phyloP scores from a whole-genome alignment of 148 eudicot species.

The Fallopia convolvulus region DNA sequence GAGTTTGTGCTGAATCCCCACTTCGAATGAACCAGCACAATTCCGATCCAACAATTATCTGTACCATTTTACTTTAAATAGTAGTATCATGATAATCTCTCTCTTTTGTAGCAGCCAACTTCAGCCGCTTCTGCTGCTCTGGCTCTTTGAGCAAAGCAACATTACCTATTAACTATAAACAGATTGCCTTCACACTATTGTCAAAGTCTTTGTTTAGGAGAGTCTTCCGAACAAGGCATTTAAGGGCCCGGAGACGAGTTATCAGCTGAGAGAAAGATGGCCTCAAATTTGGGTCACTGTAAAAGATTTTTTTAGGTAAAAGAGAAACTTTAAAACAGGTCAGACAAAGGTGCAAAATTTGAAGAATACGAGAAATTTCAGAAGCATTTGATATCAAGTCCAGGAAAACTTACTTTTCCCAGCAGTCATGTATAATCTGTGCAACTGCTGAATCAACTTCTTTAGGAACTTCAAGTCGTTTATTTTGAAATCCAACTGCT shows the following conservation, averaged over 20 bases:
- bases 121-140: constrained; percentile 32
- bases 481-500: constrained; percentile 88
- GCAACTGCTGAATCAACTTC: constrained; percentile 60
- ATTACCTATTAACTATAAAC: constrained; percentile 24
- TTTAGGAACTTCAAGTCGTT: constrained; percentile 67
- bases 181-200: constrained; percentile 11
- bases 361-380: neutral
- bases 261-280: constrained; percentile 86
- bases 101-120: constrained; percentile 20
- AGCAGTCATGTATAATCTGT: constrained; percentile 75
- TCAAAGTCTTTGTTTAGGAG: constrained; percentile 11
- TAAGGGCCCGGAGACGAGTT: constrained; percentile 57
- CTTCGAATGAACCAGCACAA: constrained; percentile 82
- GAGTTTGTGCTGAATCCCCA: constrained; percentile 38
- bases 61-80: constrained; percentile 24
- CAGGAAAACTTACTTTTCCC: constrained; percentile 62
- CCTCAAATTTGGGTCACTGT: constrained; percentile 63
- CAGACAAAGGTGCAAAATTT: neutral
- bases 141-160: constrained; percentile 50
- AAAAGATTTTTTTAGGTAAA: neutral
- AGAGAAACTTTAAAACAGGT: neutral
- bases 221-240: constrained; percentile 35
- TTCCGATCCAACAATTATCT: constrained; percentile 39
- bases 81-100: constrained; percentile 13
- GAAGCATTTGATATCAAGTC: neutral